phyloP scores from a whole-genome alignment of 179 eudicot genomes.

The Amaranthus tricolor region DNA sequence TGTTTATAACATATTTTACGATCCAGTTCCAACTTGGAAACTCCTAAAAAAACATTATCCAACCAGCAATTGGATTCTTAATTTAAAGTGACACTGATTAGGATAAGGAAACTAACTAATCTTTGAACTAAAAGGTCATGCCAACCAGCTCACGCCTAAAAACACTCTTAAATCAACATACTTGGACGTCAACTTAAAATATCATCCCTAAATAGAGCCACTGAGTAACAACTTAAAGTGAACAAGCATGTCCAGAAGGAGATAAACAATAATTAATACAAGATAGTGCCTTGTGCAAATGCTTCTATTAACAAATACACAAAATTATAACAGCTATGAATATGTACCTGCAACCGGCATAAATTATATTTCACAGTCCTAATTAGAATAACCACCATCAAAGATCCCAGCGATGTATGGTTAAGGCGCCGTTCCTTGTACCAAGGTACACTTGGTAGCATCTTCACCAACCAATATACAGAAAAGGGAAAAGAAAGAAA shows the following conservation, averaged over 20 bases:
- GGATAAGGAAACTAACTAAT: too few relatives aligned
- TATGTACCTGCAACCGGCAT: conserved; percentile 75
- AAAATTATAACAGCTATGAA: conserved; percentile 2
- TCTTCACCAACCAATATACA: conserved; percentile 34
- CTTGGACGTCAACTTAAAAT: too few relatives aligned
- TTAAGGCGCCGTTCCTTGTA: conserved; percentile 86
- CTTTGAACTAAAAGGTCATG: too few relatives aligned
- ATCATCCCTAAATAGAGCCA: too few relatives aligned
- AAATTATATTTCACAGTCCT: conserved; percentile 92
- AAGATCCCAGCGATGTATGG: conserved; percentile 87
- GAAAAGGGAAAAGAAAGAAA: not conserved
- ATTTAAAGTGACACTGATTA: too few relatives aligned
- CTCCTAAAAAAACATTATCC: too few relatives aligned
- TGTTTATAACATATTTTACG: too few relatives aligned
- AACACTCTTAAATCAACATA: too few relatives aligned
- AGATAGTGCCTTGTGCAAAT: not conserved
- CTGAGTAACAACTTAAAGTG: not conserved
- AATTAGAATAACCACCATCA: conserved; percentile 80
- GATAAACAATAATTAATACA: not conserved
- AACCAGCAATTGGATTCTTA: too few relatives aligned
- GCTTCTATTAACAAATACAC: not conserved
- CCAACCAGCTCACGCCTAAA: too few relatives aligned
- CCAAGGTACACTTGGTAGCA: conserved; percentile 88
- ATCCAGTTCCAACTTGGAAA: too few relatives aligned
- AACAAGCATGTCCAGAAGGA: not conserved